Base-by-base conservation (phyloP, 768 basidiomycete genomes). In the Clitopilus passeckerianus region DNA sequence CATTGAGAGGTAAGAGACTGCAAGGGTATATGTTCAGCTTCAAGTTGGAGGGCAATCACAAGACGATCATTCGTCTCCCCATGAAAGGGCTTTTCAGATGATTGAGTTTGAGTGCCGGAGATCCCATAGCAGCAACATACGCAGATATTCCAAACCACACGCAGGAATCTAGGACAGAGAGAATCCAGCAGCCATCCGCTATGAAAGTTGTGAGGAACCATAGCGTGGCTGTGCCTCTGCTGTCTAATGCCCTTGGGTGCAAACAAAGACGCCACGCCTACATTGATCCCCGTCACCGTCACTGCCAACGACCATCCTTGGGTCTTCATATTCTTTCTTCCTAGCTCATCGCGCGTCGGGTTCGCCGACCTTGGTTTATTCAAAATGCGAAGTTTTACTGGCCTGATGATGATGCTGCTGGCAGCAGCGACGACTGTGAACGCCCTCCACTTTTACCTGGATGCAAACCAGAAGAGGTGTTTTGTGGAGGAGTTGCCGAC, bases 401-500 rank as follows among this genome's bases (percentile, higher is more conserved):
- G 34, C 65, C 70, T 61, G 64, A 68, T 76, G 46, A 75, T 79
- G 16, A 73, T 80, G 59, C 66, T 76, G 57, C 64, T 79, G 46
- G 46, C 46, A 50, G 71, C 74, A 46, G 71, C 76, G 22, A 74
- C 77, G 41, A 68, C 79, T 18, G 80, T 77, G 16, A 82, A 87
- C 70, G 93, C 91, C 27, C 86, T 99, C 24, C 97, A 99, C 70
- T 97, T 98, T 74, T 99, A 99, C 71, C 85, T 99, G 59, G 94
- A 97, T 70, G 87, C 94, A 16, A 90, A 92, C 68, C 93, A 97
- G 72, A 88, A 90, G 67, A 84, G 91, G 53, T 99, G 97, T 72
- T 98, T 98, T 75, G 84, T 98, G 60, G 97, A 98, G 70, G 97
- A 99, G 71, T 77, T 98, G 18, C 96, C 97, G 12, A 86, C 87